phyloP scores from a whole-genome alignment of 805 yeast species.

The baker's yeast (Saccharomyces cerevisiae) region DNA sequence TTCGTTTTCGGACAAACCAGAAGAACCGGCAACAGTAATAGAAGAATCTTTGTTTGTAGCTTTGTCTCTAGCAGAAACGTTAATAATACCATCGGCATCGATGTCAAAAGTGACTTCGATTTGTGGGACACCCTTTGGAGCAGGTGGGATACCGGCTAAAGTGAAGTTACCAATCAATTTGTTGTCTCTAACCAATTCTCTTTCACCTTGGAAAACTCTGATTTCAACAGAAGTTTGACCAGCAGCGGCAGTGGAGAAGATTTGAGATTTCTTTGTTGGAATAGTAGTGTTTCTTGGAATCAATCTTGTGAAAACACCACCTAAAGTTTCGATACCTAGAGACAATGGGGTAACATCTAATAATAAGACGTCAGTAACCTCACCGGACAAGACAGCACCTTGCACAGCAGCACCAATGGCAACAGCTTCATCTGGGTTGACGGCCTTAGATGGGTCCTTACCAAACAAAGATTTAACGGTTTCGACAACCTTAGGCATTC shows the following conservation, averaged over 20 bases:
- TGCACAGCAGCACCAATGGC: conserved; percentile 97
- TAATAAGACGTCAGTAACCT: conserved; percentile 82
- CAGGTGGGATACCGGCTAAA: conserved; percentile 81
- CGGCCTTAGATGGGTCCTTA: conserved; percentile 80
- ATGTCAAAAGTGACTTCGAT: conserved; percentile 87
- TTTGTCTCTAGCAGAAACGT: conserved; percentile 90
- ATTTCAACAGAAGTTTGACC: conserved; percentile 96
- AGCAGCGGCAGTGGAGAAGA: conserved; percentile 92
- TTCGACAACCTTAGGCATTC: conserved; percentile 76
- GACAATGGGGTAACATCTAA: conserved; percentile 85
- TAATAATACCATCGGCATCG: conserved; percentile 95
- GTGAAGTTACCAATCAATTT: conserved; percentile 96
- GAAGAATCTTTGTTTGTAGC: conserved; percentile 90
- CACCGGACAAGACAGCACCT: conserved; percentile 94
- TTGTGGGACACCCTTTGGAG: conserved; percentile 79
- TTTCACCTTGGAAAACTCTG: conserved; percentile 98
- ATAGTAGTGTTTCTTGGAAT: conserved; percentile 89
- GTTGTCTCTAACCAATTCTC: conserved; percentile 96
- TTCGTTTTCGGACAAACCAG: conserved; percentile 84
- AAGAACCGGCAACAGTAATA: conserved; percentile 92
- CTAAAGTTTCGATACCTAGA: conserved; percentile 93
- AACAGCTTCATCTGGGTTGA: conserved; percentile 91
- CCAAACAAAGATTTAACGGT: conserved; percentile 67
- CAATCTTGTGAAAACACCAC: conserved; percentile 91
- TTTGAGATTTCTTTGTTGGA: conserved; percentile 93